Base-by-base conservation (phyloP, 192 early-diverging fungal species). In the Linnemannia exigua region DNA sequence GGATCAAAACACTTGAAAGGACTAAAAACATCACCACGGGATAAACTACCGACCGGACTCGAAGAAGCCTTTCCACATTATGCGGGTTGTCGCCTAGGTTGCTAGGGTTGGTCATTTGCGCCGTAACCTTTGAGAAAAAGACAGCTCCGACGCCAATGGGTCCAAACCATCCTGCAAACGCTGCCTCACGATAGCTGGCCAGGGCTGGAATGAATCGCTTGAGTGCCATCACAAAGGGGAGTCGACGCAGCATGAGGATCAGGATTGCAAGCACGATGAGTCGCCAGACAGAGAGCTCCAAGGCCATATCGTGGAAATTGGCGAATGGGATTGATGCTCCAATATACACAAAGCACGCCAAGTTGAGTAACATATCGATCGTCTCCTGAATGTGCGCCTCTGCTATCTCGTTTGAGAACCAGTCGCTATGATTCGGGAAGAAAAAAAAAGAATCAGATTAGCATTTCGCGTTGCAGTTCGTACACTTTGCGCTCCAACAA, bases 131-230 rank as follows among this genome's bases (percentile, higher is more conserved):
- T 20, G 84, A 88, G 54, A 90, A 89, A 25, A 88, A 92, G 2
- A 92, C 72, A 5, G 91, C 91, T 14, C 91, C 89, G 1, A 92
- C 90, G 28, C 88, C 88, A 20, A 98, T 95, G 5, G 97, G 97
- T 0, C 97, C 97, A 80, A 98, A 98, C 96, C 96, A 98, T 1
- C 96, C 96, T 3, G 93, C 92, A 81, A 96, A 97, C 11, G 95
- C 77, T 0, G 94, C 95, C 77, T 97, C 95, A 9, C 92, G 91
- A 82, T 88, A 90, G 14, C 88, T 95, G 25, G 89, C 89, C 17
- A 96, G 76, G 4, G 93, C 93, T 1, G 96, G 94, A 16, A 95
- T 93, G 22, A 91, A 87, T 15, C 82, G 87, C 54, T 94, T 93
- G 8, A 92, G 66, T 0, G 88, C 87, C 63, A 95, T 54, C 28